Evolutionary conservation across 805 yeast genomes (phyloP).

Genomic region (Saccharomycopsis sp.): DNA sequence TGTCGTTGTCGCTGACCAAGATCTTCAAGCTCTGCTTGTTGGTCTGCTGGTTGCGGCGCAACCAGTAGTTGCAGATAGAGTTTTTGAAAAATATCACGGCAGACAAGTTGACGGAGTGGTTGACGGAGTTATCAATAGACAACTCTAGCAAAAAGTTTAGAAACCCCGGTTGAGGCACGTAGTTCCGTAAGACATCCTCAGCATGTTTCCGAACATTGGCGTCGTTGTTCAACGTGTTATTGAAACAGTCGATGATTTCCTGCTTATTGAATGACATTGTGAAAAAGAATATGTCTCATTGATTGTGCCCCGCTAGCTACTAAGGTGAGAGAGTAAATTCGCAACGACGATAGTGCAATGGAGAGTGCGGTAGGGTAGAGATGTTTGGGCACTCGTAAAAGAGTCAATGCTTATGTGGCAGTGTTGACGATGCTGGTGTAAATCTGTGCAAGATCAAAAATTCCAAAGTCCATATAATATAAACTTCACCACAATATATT

Average conservation of each 20-base stretch:
- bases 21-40: slow-evolving; percentile 5
- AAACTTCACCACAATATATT: background rate
- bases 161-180: slow-evolving; percentile 9
- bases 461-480: background rate
- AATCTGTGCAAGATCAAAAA: background rate
- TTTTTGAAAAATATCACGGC: slow-evolving; percentile 68
- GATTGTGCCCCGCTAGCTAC: too few relatives aligned
- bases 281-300: background rate
- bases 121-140: slow-evolving; percentile 37
- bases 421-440: too few relatives aligned
- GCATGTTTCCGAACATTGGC: slow-evolving; percentile 11
- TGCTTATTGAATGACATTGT: slow-evolving; percentile 17
- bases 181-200: slow-evolving; percentile 7
- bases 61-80: slow-evolving; percentile 50
- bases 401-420: background rate
- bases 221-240: slow-evolving; percentile 13
- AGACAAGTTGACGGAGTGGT: slow-evolving; percentile 44
- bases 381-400: background rate
- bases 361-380: too few relatives aligned
- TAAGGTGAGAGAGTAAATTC: too few relatives aligned
- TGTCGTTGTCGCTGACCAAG: slow-evolving; percentile 10
- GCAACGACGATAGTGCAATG: too few relatives aligned
- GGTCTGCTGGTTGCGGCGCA: slow-evolving; percentile 11
- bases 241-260: slow-evolving; percentile 12
- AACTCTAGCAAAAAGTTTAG: slow-evolving; percentile 40